Conservation (phyloP, 495 filamentous ascomycete genomes). For the Corynascus novoguineensis region DNA sequence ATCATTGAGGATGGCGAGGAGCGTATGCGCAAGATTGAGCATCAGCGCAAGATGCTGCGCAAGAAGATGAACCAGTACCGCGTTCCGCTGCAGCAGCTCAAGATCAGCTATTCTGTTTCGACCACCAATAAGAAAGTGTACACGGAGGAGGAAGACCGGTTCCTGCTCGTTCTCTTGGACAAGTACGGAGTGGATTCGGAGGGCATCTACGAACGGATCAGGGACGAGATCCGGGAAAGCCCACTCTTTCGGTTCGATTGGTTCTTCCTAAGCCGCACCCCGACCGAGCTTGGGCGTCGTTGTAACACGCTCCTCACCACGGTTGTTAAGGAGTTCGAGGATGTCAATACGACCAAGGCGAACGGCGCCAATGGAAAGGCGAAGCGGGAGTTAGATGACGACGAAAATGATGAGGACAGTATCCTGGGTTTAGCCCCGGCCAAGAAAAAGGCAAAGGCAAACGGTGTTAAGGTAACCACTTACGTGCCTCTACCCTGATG, state of each 20-base stretch:
- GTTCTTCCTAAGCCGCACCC: slow-evolving; percentile 95
- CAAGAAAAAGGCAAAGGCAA: slow-evolving; percentile 85
- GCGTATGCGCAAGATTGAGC: slow-evolving; percentile 76
- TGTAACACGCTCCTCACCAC: slow-evolving; percentile 94
- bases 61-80: slow-evolving; percentile 96
- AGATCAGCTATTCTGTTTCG: slow-evolving; percentile 96
- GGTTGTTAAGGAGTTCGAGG: slow-evolving; percentile 88
- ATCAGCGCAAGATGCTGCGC: slow-evolving; percentile 87
- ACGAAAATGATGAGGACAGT: slow-evolving; percentile 78
- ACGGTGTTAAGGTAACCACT: slow-evolving; percentile 59
- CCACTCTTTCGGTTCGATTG: slow-evolving; percentile 97
- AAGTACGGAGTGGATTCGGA: slow-evolving; percentile 83
- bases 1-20: slow-evolving; percentile 91
- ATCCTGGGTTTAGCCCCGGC: slow-evolving; percentile 67
- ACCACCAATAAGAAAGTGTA: slow-evolving; percentile 99
- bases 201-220: slow-evolving; percentile 75
- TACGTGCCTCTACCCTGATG: too few species aligned
- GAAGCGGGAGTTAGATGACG: slow-evolving; percentile 66
- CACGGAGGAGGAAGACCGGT: slow-evolving; percentile 96
- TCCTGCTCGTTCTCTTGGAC: slow-evolving; percentile 89
- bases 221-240: slow-evolving; percentile 88
- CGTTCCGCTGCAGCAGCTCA: slow-evolving; percentile 92
- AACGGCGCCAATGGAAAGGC: slow-evolving; percentile 67
- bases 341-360: slow-evolving; percentile 44
- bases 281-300: slow-evolving; percentile 82